Percentiles rank a stretch among this genome's conserved stretches.
phyloP scores from a whole-genome alignment of 139 green algal species.

The Coccomyxa sp. region DNA sequence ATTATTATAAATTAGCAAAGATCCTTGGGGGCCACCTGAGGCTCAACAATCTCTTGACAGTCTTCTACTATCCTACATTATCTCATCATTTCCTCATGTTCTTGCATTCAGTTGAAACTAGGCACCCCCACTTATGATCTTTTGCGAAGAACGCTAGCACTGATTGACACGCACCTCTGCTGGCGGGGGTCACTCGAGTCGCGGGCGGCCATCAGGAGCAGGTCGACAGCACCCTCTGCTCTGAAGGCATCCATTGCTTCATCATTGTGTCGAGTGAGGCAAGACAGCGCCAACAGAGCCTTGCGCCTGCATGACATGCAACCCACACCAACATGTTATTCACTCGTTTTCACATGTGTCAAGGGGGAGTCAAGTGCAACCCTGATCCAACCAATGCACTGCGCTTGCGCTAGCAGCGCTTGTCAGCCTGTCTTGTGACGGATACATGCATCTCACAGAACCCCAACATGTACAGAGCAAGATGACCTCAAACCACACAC shows the following conservation, averaged over 20 bases:
- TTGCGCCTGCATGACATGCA: slow-evolving; percentile 25
- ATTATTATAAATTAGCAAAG: no score
- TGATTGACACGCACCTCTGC: no score
- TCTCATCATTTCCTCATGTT: no score
- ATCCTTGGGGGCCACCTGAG: no score
- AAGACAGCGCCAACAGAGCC: slow-evolving; percentile 59
- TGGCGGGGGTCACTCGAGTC: not conserved
- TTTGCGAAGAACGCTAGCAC: no score
- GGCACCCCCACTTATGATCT: no score
- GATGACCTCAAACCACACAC: no score
- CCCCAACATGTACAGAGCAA: not conserved
- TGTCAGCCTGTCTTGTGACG: not conserved
- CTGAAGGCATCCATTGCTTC: slow-evolving; percentile 39
- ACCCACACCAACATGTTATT: not conserved
- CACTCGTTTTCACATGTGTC: not conserved
- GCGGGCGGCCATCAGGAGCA: not conserved
- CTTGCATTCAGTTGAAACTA: no score
- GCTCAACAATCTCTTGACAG: no score
- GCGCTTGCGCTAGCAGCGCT: not conserved
- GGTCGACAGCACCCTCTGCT: slow-evolving; percentile 8
- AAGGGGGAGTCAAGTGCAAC: not conserved
- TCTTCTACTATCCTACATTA: no score
- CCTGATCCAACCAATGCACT: not conserved
- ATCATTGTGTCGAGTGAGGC: slow-evolving; percentile 42
- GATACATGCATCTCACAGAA: not conserved